Evolutionary conservation across 1,284 basidiomycete genomes (phyloP).

Genomic region (Ganoderma boninense): DNA sequence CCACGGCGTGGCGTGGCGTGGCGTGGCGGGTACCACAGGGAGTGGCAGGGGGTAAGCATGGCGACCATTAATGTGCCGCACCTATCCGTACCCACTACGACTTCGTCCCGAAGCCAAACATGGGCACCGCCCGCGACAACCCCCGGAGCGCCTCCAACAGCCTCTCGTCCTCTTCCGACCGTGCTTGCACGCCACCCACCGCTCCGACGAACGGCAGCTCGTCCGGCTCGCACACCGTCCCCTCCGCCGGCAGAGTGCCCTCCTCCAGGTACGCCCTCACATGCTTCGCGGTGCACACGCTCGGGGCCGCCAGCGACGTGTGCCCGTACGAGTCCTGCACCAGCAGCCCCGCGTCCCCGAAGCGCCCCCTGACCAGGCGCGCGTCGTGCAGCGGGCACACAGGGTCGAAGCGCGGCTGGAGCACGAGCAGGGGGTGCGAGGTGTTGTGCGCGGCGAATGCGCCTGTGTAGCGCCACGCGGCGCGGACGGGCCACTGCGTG

Average conservation of each 20-base stretch:
- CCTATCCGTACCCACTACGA: too few species aligned
- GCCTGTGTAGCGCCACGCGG: constrained; percentile 28
- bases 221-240: constrained; percentile 47
- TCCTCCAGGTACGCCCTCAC: constrained; percentile 51
- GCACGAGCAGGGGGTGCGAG: constrained; percentile 39
- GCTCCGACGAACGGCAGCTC: constrained; percentile 27
- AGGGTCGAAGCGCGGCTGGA: constrained; percentile 26
- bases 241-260: constrained; percentile 50
- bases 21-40: too few species aligned
- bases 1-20: too few species aligned
- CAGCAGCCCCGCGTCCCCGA: constrained; percentile 25
- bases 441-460: constrained; percentile 25
- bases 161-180: constrained; percentile 7
- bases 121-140: constrained; percentile 7
- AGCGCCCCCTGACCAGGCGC: constrained; percentile 13
- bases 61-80: too few species aligned
- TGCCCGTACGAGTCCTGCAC: constrained; percentile 44
- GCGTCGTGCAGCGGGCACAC: constrained; percentile 29
- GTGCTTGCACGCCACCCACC: not conserved
- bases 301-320: constrained; percentile 49
- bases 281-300: constrained; percentile 51
- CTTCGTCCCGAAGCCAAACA: not conserved
- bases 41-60: too few species aligned
- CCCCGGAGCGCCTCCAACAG: constrained; percentile 11
- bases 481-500: constrained; percentile 24